Conservation (phyloP, 176 grass and related monocot species). For the Oryza officinalis region DNA sequence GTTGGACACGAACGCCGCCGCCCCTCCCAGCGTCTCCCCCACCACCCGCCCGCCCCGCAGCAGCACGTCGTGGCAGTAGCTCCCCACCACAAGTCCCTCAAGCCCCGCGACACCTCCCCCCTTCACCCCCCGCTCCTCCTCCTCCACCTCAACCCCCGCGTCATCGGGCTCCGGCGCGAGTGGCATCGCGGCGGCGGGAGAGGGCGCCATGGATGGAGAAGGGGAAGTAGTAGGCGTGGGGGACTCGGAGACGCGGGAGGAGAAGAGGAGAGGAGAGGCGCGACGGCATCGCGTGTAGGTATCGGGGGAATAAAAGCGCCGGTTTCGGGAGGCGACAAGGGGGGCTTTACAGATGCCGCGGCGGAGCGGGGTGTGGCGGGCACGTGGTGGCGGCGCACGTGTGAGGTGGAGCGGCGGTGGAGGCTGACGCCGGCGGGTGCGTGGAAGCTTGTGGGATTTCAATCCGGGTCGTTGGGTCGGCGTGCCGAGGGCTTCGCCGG, state of each 20-base stretch:
- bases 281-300: constrained; percentile 34
- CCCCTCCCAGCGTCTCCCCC: constrained; percentile 82
- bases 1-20: constrained; percentile 83
- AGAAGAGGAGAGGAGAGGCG: constrained; percentile 2
- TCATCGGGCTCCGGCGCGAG: constrained; percentile 25
- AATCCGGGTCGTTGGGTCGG: neutral
- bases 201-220: constrained; percentile 18
- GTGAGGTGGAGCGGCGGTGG: constrained; percentile 45
- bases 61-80: constrained; percentile 98
- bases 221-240: neutral
- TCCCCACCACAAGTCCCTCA: constrained; percentile 68
- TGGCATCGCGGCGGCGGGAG: constrained; percentile 23
- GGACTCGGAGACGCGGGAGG: neutral
- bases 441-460: constrained; percentile 27
- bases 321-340: constrained; percentile 33
- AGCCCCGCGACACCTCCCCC: neutral
- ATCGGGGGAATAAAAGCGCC: constrained; percentile 50
- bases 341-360: constrained; percentile 50
- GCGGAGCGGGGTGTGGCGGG: neutral
- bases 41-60: constrained; percentile 60
- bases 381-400: constrained; percentile 45
- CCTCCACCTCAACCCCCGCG: neutral
- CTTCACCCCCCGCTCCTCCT: neutral
- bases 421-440: constrained; percentile 20
- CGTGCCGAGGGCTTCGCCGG: constrained; percentile 1